phyloP scores from a whole-genome alignment of 2,329 filamentous ascomycete genomes.

The Calonectria montana region DNA sequence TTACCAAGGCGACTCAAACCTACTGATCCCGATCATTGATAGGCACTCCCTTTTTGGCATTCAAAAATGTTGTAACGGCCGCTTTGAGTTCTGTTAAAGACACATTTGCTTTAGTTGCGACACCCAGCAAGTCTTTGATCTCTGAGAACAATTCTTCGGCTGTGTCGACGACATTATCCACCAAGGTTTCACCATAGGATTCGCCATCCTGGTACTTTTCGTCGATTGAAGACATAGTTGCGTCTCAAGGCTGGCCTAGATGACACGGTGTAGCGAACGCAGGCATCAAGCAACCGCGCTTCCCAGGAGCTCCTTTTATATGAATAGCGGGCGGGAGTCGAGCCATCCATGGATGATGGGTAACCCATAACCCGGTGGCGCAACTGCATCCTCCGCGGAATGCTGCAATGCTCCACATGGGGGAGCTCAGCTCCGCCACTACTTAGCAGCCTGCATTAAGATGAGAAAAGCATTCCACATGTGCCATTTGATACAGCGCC shows the following conservation, averaged over 20 bases:
- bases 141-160: conserved; percentile 43
- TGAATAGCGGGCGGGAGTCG: neutral
- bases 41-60: conserved; percentile 56
- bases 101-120: conserved; percentile 47
- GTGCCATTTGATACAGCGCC: neutral
- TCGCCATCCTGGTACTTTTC: conserved; percentile 54
- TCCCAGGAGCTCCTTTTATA: neutral
- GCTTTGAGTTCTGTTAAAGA: conserved; percentile 40
- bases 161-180: neutral
- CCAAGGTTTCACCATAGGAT: conserved; percentile 44
- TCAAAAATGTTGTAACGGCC: neutral
- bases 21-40: conserved; percentile 68
- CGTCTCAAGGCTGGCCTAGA: neutral
- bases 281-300: neutral
- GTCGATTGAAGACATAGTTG: conserved; percentile 44
- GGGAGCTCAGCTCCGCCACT: neutral
- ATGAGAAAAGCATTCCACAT: neutral
- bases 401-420: neutral
- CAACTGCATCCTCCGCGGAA: neutral
- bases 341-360: neutral
- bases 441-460: neutral
- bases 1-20: neutral
- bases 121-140: conserved; percentile 44
- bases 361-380: neutral
- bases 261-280: neutral